Evolutionary conservation across 2,329 filamentous ascomycete genomes (phyloP), one percentile per base, ranked within the genome.

Genomic region (Intubia oerlemansii): DNA sequence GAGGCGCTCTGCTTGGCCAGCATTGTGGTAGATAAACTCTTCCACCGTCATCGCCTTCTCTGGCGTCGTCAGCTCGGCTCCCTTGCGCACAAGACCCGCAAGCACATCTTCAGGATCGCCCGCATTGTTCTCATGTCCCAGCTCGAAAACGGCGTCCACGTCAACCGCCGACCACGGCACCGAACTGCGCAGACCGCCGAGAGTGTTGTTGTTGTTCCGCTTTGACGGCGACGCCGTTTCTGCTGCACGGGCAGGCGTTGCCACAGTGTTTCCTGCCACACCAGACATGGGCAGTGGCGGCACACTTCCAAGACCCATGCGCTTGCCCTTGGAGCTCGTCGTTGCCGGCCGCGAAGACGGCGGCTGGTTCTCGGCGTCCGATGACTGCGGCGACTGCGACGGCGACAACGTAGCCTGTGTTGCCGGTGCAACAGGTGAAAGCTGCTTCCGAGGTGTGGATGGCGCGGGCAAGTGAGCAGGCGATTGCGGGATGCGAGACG

Each of bases 31-130:
- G 22, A 98, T 76, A 81, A 85, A 98, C 48, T 93, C 72, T 47
- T 92, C 81, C 0, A 95, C 80, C 5, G 72, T 85, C 84, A 98
- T 92, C 21, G 63, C 58, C 55, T 76, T 82, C 54, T 95, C 88
- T 0, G 71, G 66, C 30, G 63, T 76, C 3, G 66, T 74, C 30
- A 98, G 51, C 10, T 64, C 64, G 1, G 58, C 58, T 10, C 66
- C 68, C 22, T 60, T 55, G 32, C 54, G 57, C 11, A 73, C 45
- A 16, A 67, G 52, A 8, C 52, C 49, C 12, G 61, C 56, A 14
- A 29, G 24, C 4, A 34, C 18, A 10, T 29, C 17, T 2, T 28
- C 10, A n/a, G n/a, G n/a, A n/a, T n/a, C n/a, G n/a, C n/a, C n/a
- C n/a, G n/a, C n/a, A n/a, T n/a, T n/a, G n/a, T n/a, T n/a, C n/a